phyloP scores from a whole-genome alignment of 2,329 filamentous ascomycete species.

The Pezicula carpinea region DNA sequence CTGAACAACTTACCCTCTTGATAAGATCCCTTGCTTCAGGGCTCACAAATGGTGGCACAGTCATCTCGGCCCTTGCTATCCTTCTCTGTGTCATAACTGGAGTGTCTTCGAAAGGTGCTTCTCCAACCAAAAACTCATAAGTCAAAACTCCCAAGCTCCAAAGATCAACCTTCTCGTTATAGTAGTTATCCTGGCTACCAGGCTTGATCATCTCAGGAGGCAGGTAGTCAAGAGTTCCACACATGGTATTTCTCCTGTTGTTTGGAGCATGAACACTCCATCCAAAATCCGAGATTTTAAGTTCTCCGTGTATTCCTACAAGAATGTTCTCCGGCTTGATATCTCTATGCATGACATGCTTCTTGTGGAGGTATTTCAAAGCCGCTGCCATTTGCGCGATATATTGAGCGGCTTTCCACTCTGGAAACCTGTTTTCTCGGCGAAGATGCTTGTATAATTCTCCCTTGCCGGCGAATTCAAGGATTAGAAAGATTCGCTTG shows the following conservation, averaged over 20 bases:
- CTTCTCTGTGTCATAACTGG: conserved; percentile 89
- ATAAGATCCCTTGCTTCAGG: conserved; percentile 88
- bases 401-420: conserved; percentile 69
- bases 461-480: conserved; percentile 68
- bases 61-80: conserved; percentile 88
- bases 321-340: conserved; percentile 99
- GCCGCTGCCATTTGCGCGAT: conserved; percentile 78
- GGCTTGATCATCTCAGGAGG: conserved; percentile 96
- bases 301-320: conserved; percentile 92
- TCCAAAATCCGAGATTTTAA: conserved; percentile 97
- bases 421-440: conserved; percentile 63
- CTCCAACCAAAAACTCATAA: conserved; percentile 93
- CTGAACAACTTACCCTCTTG: conserved; percentile 61
- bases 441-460: conserved; percentile 71
- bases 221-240: conserved; percentile 93
- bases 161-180: conserved; percentile 91
- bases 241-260: conserved; percentile 90
- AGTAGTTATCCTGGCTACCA: conserved; percentile 77
- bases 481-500: conserved; percentile 68
- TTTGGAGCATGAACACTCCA: conserved; percentile 98
- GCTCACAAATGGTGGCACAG: conserved; percentile 84
- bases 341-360: conserved; percentile 95
- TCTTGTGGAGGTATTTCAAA: conserved; percentile 86
- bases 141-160: conserved; percentile 95
- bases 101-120: conserved; percentile 95